Conservation (phyloP, 2,329 filamentous ascomycete genomes). For the Stachybotrys chlorohalonatus region DNA sequence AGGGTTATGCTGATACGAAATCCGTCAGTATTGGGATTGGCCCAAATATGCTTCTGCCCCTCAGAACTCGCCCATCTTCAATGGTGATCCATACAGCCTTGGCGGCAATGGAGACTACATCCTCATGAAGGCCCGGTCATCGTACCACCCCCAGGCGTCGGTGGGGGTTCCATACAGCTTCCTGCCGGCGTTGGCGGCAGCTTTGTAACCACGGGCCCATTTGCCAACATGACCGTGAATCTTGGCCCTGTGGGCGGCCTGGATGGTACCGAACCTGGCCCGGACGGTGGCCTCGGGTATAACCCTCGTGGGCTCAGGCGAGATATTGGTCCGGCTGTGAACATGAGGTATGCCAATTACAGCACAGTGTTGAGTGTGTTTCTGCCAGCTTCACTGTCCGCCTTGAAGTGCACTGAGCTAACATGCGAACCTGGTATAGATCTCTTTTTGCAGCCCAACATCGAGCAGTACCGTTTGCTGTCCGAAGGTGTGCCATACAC, state of each 20-base stretch:
- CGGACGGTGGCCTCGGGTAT: constrained; percentile 20
- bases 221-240: constrained; percentile 26
- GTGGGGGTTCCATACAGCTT: constrained; percentile 10
- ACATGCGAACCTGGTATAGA: constrained; percentile 1
- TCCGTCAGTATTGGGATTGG: constrained; percentile 39
- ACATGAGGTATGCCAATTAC: constrained; percentile 19
- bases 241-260: constrained; percentile 20
- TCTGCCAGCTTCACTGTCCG: too few species aligned
- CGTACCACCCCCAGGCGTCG: constrained; percentile 14
- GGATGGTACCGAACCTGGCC: constrained; percentile 6
- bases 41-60: constrained; percentile 33
- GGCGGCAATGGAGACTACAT: constrained; percentile 34
- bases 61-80: constrained; percentile 39
- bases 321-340: constrained; percentile 19
- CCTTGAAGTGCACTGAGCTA: too few species aligned
- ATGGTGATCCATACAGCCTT: constrained; percentile 36
- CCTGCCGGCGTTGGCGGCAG: constrained; percentile 38
- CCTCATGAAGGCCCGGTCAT: constrained; percentile 20
- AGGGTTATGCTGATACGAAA: background rate
- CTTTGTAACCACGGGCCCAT: constrained; percentile 36
- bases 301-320: constrained; percentile 25
- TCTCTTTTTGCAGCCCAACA: constrained; percentile 20
- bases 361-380: constrained; percentile 9
- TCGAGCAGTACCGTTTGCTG: constrained; percentile 22
- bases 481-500: constrained; percentile 23